Percentiles rank a stretch among this genome's conserved stretches.
These are phyloP conservation scores for Leccinum rimulosum DNA, from an alignment of 768 basidiomycete species.

Conservation along the genomic window DNA sequence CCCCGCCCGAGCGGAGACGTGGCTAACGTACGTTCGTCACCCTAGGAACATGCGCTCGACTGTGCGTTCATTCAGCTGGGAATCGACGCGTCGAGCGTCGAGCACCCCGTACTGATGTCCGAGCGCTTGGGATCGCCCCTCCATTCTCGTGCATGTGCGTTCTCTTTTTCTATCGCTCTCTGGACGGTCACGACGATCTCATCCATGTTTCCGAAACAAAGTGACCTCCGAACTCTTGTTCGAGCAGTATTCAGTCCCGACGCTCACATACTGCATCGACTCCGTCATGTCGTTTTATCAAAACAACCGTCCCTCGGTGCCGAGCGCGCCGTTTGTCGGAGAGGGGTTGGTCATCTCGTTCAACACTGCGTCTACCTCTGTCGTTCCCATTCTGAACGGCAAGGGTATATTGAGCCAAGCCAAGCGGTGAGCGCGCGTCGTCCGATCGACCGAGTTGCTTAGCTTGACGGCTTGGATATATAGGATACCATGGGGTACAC, in stretches of 20 bases:
- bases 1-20: neutral
- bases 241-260: constrained; percentile 86
- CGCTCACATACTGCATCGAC: constrained; percentile 85
- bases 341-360: constrained; percentile 90
- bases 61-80: constrained; percentile 87
- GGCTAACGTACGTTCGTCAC: constrained; percentile 21
- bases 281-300: constrained; percentile 91
- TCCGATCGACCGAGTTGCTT: neutral
- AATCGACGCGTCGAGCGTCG: constrained; percentile 69
- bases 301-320: constrained; percentile 49
- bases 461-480: neutral
- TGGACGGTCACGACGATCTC: neutral
- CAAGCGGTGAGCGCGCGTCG: constrained; percentile 61
- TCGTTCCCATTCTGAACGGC: constrained; percentile 84
- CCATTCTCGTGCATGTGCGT: constrained; percentile 82
- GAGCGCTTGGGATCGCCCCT: constrained; percentile 87
- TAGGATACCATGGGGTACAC: constrained; percentile 93
- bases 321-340: constrained; percentile 39
- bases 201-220: constrained; percentile 28
- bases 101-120: constrained; percentile 92
- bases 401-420: constrained; percentile 81
- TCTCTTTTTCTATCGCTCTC: neutral
- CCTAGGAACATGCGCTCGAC: constrained; percentile 92
- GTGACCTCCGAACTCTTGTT: constrained; percentile 97
- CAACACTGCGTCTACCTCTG: constrained; percentile 87